Evolutionary conservation across 2,329 filamentous ascomycete genomes (phyloP).

Genomic region (Drechslera avenae): DNA sequence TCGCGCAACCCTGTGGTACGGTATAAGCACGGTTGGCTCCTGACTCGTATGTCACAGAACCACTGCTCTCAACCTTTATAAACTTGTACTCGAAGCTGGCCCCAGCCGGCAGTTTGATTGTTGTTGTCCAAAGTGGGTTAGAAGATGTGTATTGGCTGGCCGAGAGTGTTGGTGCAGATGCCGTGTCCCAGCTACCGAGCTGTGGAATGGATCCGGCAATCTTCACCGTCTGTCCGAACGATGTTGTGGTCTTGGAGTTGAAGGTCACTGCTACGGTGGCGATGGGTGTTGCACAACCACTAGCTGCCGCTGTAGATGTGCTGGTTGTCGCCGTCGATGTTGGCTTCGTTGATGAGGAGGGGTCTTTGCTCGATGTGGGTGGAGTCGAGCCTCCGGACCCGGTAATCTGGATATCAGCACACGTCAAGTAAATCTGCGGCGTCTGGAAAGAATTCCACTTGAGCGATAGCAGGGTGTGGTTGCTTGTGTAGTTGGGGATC

Average conservation of each 20-base stretch:
- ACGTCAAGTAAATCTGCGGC: constrained; percentile 40
- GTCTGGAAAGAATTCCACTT: constrained; percentile 45
- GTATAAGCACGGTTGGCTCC: constrained; percentile 50
- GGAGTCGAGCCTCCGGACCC: constrained; percentile 19
- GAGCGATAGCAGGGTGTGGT: constrained; percentile 41
- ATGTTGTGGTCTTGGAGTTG: constrained; percentile 54
- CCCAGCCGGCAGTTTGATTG: constrained; percentile 50
- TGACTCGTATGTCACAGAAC: constrained; percentile 54
- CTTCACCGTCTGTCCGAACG: constrained; percentile 56
- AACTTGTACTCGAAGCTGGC: constrained; percentile 55
- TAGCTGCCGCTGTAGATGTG: constrained; percentile 17
- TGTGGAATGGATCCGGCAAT: constrained; percentile 52
- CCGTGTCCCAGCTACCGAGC: constrained; percentile 53
- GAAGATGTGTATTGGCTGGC: constrained; percentile 51
- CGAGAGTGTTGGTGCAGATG: constrained; percentile 48
- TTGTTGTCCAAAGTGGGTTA: constrained; percentile 54
- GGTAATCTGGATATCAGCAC: constrained; percentile 40
- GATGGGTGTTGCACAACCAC: constrained; percentile 33
- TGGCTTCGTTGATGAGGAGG: constrained; percentile 16
- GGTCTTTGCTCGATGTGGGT: constrained; percentile 23
- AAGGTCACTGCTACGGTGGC: constrained; percentile 49
- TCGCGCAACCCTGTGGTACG: constrained; percentile 31
- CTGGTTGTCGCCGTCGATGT: constrained; percentile 20
- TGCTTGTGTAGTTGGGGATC: constrained; percentile 40
- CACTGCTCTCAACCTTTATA: constrained; percentile 53